Percentiles rank a stretch among this genome's conserved stretches.
phyloP scores from a whole-genome alignment of 192 early-diverging fungal species.

The Podila verticillata region DNA sequence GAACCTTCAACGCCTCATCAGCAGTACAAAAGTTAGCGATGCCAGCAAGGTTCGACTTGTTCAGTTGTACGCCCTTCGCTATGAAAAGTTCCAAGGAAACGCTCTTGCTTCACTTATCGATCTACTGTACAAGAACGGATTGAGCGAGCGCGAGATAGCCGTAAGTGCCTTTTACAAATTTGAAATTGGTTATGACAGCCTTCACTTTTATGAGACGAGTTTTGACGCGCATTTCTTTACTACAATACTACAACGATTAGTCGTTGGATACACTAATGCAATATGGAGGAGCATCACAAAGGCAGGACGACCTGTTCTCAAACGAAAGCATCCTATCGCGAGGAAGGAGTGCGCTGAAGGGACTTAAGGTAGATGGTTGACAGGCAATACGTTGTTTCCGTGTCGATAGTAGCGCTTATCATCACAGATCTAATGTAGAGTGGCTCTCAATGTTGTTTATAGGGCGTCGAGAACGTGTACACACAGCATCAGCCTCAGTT shows the following conservation, averaged over 20 bases:
- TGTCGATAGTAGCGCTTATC: too few species aligned
- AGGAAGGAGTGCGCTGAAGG: slow-evolving; percentile 91
- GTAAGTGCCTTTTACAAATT: slow-evolving; percentile 51
- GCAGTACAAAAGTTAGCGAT: slow-evolving; percentile 70
- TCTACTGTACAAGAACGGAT: slow-evolving; percentile 73
- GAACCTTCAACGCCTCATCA: slow-evolving; percentile 77
- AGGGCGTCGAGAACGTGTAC: slow-evolving; percentile 98
- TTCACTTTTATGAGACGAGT: too few species aligned
- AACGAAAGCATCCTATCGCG: slow-evolving; percentile 88
- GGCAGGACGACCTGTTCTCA: slow-evolving; percentile 90
- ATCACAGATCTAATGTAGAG: neutral
- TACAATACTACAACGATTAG: slow-evolving; percentile 18
- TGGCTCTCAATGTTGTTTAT: neutral
- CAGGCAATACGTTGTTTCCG: neutral
- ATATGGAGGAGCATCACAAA: slow-evolving; percentile 80
- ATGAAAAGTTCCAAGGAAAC: slow-evolving; percentile 86
- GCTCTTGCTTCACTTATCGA: slow-evolving; percentile 77
- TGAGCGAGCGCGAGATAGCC: slow-evolving; percentile 76
- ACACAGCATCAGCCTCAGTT: slow-evolving; percentile 95
- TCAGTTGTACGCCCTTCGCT: slow-evolving; percentile 89
- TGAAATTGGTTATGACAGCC: too few species aligned
- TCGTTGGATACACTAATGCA: slow-evolving; percentile 76
- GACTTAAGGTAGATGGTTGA: slow-evolving; percentile 73
- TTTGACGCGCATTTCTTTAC: too few species aligned
- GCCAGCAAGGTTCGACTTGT: slow-evolving; percentile 84